Evolutionary conservation across 2,329 filamentous ascomycete genomes (phyloP).

Genomic region (Ophiostoma tasmaniense): DNA sequence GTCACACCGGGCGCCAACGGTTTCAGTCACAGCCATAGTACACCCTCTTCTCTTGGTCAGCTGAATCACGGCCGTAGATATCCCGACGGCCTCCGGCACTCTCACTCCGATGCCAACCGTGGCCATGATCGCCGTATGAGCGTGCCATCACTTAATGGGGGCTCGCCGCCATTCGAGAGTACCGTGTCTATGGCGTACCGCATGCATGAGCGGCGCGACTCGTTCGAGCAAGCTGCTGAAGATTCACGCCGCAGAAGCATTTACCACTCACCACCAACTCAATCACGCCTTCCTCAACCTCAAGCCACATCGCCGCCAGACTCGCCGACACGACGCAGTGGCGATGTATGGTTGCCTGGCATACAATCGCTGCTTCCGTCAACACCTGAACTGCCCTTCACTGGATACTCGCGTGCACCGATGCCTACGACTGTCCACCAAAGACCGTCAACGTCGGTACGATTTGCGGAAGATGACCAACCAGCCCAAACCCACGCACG

Average conservation of each 20-base stretch:
- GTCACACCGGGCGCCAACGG: background rate
- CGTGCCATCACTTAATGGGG: background rate
- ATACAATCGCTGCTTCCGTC: background rate
- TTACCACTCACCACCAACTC: background rate
- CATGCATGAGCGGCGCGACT: slow-evolving; percentile 1
- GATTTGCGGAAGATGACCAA: background rate
- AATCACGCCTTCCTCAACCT: background rate
- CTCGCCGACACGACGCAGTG: background rate
- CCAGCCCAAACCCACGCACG: background rate
- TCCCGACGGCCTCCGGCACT: background rate
- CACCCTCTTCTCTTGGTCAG: background rate
- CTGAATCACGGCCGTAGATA: background rate
- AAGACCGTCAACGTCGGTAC: background rate
- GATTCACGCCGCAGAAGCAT: background rate
- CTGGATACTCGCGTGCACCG: background rate
- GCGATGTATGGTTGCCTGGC: background rate
- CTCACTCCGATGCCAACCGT: background rate
- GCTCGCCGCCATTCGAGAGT: background rate
- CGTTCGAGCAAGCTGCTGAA: background rate
- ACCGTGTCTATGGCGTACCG: background rate
- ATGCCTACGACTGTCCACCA: background rate
- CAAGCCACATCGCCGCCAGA: slow-evolving; percentile 1
- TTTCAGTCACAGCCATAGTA: background rate
- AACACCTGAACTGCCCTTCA: background rate
- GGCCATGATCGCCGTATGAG: background rate